phyloP scores from a whole-genome alignment of 805 yeast genomes.

The Pichia gijzeniarum region DNA sequence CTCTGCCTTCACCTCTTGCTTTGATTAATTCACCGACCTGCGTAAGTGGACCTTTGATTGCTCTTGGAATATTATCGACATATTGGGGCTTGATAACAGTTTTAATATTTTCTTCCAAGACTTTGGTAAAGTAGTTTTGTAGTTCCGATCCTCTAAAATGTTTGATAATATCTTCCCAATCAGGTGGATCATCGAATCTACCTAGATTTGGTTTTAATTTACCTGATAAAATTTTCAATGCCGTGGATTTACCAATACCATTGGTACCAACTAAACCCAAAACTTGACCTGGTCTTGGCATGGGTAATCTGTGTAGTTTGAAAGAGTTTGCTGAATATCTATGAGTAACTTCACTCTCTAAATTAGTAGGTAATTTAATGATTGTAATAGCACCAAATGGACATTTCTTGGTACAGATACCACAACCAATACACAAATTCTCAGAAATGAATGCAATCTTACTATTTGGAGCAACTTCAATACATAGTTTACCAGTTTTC shows the following conservation, averaged over 20 bases:
- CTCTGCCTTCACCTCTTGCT: slow-evolving; percentile 74
- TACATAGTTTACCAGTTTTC: slow-evolving; percentile 94
- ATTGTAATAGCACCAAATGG: slow-evolving; percentile 96
- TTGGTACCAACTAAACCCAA: slow-evolving; percentile 96
- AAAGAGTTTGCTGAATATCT: slow-evolving; percentile 97
- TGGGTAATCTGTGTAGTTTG: slow-evolving; percentile 94
- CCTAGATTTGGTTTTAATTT: slow-evolving; percentile 97
- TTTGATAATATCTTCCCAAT: slow-evolving; percentile 89
- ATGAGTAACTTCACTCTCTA: slow-evolving; percentile 89
- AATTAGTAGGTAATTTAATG: slow-evolving; percentile 92
- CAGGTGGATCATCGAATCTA: slow-evolving; percentile 90
- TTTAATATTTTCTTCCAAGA: slow-evolving; percentile 87
- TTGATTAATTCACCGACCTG: slow-evolving; percentile 81
- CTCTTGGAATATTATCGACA: slow-evolving; percentile 96
- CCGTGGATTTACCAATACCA: slow-evolving; percentile 99
- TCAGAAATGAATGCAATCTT: slow-evolving; percentile 95
- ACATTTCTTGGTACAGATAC: slow-evolving; percentile 98
- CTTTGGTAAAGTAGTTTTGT: slow-evolving; percentile 91
- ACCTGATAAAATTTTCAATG: slow-evolving; percentile 93
- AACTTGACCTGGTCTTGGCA: slow-evolving; percentile 99
- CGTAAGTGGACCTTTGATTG: slow-evolving; percentile 82
- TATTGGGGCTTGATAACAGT: slow-evolving; percentile 99
- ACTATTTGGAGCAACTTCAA: slow-evolving; percentile 85
- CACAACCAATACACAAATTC: slow-evolving; percentile 95
- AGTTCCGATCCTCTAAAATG: slow-evolving; percentile 95